phyloP scores from a whole-genome alignment of 2,329 filamentous ascomycete genomes.

The Pseudogymnoascus sp. region DNA sequence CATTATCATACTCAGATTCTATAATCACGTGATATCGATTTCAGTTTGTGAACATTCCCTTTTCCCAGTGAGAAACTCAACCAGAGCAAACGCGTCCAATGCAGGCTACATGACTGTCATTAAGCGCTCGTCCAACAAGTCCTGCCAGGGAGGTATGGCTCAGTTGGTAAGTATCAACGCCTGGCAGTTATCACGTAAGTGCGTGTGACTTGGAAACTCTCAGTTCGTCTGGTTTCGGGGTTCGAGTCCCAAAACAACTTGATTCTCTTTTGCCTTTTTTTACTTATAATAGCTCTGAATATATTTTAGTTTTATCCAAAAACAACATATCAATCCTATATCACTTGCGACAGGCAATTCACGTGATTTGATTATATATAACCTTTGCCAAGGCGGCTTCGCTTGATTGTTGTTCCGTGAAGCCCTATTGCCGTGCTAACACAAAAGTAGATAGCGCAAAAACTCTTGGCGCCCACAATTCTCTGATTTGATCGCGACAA shows the following conservation, averaged over 20 bases:
- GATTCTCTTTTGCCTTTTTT: constrained; percentile 2
- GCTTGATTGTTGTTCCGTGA: neutral
- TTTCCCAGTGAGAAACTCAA: neutral
- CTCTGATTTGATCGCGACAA: neutral
- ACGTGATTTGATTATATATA: neutral
- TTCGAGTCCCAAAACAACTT: neutral
- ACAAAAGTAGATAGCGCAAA: neutral
- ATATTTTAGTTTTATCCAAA: neutral
- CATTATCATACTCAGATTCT: neutral
- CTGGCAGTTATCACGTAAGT: constrained; percentile 1
- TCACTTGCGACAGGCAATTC: neutral
- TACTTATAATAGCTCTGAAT: neutral
- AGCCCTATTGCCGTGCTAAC: neutral
- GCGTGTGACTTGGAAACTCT: constrained; percentile 7
- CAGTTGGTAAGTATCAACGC: constrained; percentile 2
- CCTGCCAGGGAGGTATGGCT: constrained; percentile 6
- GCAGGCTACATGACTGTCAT: neutral
- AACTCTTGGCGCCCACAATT: constrained; percentile 9
- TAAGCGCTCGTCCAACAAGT: neutral
- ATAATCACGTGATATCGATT: neutral
- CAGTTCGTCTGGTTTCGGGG: constrained; percentile 4
- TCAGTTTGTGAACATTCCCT: neutral
- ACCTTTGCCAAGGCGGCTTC: neutral
- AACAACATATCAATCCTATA: neutral
- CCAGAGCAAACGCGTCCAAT: neutral